Base-by-base conservation (phyloP, 768 basidiomycete species). In the Russula compacta region DNA sequence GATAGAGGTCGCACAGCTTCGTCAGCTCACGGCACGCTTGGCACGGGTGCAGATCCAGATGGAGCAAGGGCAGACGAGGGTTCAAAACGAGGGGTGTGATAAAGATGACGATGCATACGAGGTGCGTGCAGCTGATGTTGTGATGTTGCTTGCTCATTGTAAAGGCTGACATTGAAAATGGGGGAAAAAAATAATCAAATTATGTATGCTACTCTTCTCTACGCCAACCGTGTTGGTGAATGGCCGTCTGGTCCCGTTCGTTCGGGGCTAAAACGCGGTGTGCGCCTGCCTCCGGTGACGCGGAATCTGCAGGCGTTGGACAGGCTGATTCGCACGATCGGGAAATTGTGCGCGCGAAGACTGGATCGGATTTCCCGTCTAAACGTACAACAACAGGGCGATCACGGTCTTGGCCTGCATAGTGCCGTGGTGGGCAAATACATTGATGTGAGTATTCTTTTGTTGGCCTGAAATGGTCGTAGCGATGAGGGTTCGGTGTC, bases 361-460 rank as follows among this genome's bases (percentile, higher is more conserved):
- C 9, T 62, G 61, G 61, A 62, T 62, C 61, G 61, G 56, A 53
- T 62, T 62, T 62, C 44, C 56, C 56, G 39, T 58, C 11, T 57
- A 32, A 40, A 58, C 61, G 39, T 42, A 48, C 56, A 35, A 58
- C 56, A 43, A 42, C 39, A 53, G 44, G 56, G 32, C 51, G 56
- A 62, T 40, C 56, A 21, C 56, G 35, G 38, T 10, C 56, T 53
- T 48, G 61, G 51, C 38, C 4, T 52, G 39, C 52, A 64, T 42
- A 65, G 61, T 49, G 53, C 56, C 15, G 36, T 43, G 42, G 52
- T 65, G 36, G 61, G 61, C 53, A 58, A 59, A 32, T 65, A 56
- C 38, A 54, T 54, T 56, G 64, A 65, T 58, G 64, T 65, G 61
- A 65, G 64, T 65, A 8, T 53, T 29, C 61, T 53, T 58, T 58